These are phyloP conservation scores for Trapa incisa DNA, from an alignment of 345 rosid species.

Conservation along the genomic window DNA sequence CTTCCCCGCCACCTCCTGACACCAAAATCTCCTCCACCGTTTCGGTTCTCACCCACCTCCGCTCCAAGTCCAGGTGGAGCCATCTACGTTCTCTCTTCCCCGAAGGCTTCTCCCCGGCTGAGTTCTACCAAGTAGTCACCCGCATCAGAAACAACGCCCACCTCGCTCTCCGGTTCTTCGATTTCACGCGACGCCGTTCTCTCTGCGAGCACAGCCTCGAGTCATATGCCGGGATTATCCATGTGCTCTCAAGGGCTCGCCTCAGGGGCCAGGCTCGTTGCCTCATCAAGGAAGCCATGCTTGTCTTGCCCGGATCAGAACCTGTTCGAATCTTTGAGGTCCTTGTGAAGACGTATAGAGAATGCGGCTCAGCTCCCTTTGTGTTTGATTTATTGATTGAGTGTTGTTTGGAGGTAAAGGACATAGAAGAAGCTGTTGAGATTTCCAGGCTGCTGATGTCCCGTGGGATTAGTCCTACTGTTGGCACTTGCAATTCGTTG, in stretches of 20 bases:
- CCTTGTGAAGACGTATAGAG: constrained; percentile 38
- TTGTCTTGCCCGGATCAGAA: constrained; percentile 15
- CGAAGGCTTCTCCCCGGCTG: constrained; percentile 38
- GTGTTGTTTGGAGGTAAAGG: constrained; percentile 52
- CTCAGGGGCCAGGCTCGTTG: constrained; percentile 36
- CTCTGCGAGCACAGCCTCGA: constrained; percentile 46
- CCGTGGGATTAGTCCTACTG: constrained; percentile 37
- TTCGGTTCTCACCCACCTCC: constrained; percentile 63
- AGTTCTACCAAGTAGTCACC: constrained; percentile 54
- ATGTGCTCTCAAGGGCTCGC: constrained; percentile 67
- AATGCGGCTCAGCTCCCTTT: constrained; percentile 84
- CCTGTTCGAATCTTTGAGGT: constrained; percentile 9
- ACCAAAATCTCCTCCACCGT: constrained; percentile 30
- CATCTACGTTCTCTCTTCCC: constrained; percentile 50
- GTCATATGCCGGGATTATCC: constrained; percentile 48
- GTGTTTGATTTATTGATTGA: constrained; percentile 65
- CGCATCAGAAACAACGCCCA: constrained; percentile 47
- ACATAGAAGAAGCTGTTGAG: constrained; percentile 40
- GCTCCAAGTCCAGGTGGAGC: constrained; percentile 74
- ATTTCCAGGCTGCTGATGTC: constrained; percentile 51
- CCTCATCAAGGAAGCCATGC: constrained; percentile 37
- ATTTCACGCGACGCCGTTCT: constrained; percentile 47
- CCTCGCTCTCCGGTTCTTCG: constrained; percentile 59
- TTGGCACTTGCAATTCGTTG: constrained; percentile 52
- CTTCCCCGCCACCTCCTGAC: constrained; percentile 15